Evolutionary conservation across 768 basidiomycete species (phyloP).

Genomic region (Mycena chlorophos): DNA sequence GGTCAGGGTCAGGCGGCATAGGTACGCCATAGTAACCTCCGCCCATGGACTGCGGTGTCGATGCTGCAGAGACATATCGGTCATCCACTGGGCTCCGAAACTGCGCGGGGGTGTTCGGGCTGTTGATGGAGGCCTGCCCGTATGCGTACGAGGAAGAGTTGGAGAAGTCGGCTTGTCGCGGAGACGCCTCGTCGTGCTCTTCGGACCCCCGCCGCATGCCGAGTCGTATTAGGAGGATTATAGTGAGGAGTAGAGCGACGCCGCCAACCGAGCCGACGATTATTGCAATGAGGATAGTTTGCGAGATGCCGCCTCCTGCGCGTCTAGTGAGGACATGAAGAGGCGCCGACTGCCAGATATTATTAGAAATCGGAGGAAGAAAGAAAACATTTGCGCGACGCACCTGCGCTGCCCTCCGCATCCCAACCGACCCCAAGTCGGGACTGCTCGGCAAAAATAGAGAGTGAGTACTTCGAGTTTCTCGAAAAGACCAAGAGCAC

Average conservation of each 20-base stretch:
- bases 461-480: background rate
- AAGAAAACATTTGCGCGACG: background rate
- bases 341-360: background rate
- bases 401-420: background rate
- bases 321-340: slow-evolving; percentile 46
- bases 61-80: too few species aligned
- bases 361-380: background rate
- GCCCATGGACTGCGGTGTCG: too few species aligned
- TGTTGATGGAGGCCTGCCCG: background rate
- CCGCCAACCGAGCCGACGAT: slow-evolving; percentile 13
- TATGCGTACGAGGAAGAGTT: background rate
- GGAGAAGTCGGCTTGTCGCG: background rate
- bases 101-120: background rate
- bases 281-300: slow-evolving; percentile 7
- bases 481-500: background rate
- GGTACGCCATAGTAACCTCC: too few species aligned
- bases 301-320: background rate
- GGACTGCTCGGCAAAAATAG: background rate
- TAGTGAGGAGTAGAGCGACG: slow-evolving; percentile 10
- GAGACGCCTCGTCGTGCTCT: background rate
- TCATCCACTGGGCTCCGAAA: too few species aligned
- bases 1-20: background rate
- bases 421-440: background rate
- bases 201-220: slow-evolving; percentile 5
- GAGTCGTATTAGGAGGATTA: slow-evolving; percentile 12